A percentile compares a stretch with the other conserved stretches of the same genome.
Evolutionary conservation across 768 basidiomycete genomes (phyloP).

Genomic region (Boletus rex-veris): DNA sequence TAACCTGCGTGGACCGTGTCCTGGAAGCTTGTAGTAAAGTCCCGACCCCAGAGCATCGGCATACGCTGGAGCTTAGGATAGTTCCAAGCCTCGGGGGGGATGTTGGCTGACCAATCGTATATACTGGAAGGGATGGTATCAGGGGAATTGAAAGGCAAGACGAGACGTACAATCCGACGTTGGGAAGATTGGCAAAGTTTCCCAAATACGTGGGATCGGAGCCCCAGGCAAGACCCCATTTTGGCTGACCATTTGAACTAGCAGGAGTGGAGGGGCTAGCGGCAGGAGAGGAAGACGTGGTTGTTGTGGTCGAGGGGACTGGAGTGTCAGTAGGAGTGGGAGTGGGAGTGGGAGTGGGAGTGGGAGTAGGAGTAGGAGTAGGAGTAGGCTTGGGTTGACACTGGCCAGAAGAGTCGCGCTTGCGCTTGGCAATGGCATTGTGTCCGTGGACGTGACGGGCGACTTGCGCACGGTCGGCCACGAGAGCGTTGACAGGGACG

Average conservation of each 20-base stretch:
- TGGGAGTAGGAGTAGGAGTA: constrained; percentile 19
- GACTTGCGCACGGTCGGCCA: constrained; percentile 35
- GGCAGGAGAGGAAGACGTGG: not conserved
- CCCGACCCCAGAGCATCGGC: constrained; percentile 47
- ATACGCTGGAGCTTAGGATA: constrained; percentile 7
- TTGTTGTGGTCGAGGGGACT: constrained; percentile 8
- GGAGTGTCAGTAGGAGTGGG: not conserved
- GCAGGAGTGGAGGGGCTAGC: not conserved
- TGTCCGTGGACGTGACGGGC: constrained; percentile 48
- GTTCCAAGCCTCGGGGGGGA: not conserved
- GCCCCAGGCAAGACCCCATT: constrained; percentile 59
- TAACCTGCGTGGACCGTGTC: constrained; percentile 46
- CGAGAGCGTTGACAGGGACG: constrained; percentile 51
- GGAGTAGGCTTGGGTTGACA: constrained; percentile 63
- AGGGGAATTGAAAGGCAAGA: not conserved
- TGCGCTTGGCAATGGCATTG: constrained; percentile 48
- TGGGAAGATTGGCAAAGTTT: constrained; percentile 40
- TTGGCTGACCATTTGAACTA: constrained; percentile 25
- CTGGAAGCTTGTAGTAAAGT: constrained; percentile 36
- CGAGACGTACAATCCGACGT: constrained; percentile 40
- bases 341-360: not conserved
- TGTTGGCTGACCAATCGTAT: constrained; percentile 54
- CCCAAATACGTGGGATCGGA: constrained; percentile 30
- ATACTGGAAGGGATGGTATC: constrained; percentile 31
- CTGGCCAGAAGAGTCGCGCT: constrained; percentile 42